Conservation (phyloP, 1,284 basidiomycete species). For the Mycena sp. region DNA sequence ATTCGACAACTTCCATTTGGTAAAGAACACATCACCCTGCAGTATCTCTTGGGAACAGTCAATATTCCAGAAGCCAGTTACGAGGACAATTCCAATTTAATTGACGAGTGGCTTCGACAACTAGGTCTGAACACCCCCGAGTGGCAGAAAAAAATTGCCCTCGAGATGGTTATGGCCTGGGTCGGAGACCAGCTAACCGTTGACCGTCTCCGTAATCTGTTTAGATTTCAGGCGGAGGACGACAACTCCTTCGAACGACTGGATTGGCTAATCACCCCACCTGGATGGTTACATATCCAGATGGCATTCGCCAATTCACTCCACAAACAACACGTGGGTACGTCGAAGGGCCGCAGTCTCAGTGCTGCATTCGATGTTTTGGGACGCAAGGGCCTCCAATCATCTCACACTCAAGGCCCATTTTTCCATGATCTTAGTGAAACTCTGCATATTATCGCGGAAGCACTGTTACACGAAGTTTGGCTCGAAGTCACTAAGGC, state of each 20-base stretch:
- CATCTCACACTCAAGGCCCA: constrained; percentile 25
- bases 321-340: constrained; percentile 23
- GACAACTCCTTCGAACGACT: constrained; percentile 43
- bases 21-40: constrained; percentile 36
- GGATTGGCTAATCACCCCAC: constrained; percentile 23
- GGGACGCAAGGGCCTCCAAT: constrained; percentile 19
- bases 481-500: constrained; percentile 21
- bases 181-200: constrained; percentile 45
- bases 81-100: constrained; percentile 41
- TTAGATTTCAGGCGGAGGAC: constrained; percentile 41
- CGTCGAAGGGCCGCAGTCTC: constrained; percentile 15
- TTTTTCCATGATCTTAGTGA: constrained; percentile 34
- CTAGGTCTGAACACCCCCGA: constrained; percentile 28
- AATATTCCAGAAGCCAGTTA: constrained; percentile 48
- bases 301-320: constrained; percentile 30
- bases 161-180: constrained; percentile 36
- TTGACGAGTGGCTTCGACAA: constrained; percentile 42
- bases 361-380: constrained; percentile 25
- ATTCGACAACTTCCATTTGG: constrained; percentile 40
- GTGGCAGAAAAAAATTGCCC: constrained; percentile 27
- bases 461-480: constrained; percentile 31
- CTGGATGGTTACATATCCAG: constrained; percentile 30
- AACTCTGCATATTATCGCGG: constrained; percentile 27
- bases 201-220: constrained; percentile 36
- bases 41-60: constrained; percentile 45